Conservation (phyloP, 1,284 basidiomycete species). For the Microbotryomycetes sp. region DNA sequence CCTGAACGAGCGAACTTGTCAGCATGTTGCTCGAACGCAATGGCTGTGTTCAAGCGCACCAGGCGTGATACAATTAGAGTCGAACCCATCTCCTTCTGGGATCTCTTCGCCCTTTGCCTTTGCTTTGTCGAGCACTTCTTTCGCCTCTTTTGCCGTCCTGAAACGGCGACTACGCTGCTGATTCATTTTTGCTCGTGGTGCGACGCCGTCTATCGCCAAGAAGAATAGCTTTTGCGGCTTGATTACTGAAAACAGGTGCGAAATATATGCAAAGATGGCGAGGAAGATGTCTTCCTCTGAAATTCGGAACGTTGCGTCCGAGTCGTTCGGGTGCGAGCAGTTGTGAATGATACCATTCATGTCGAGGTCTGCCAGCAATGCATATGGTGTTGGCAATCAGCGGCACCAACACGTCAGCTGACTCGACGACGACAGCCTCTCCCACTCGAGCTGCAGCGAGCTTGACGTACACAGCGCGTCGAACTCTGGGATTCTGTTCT, state of each 20-base stretch:
- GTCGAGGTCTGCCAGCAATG: conserved; percentile 55
- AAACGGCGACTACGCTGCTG: conserved; percentile 93
- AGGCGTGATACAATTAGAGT: conserved; percentile 98
- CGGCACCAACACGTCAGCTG: too few species aligned
- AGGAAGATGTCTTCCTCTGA: conserved; percentile 97
- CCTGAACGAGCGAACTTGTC: conserved; percentile 47
- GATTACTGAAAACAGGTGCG: conserved; percentile 93
- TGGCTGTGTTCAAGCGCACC: conserved; percentile 50
- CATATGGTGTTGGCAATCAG: too few species aligned
- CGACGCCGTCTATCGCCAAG: conserved; percentile 97
- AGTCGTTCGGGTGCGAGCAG: conserved; percentile 90
- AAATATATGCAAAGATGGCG: conserved; percentile 92
- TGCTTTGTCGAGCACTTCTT: conserved; percentile 78
- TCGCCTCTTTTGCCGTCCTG: conserved; percentile 86
- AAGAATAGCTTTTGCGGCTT: conserved; percentile 75
- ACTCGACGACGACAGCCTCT: too few species aligned
- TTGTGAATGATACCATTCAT: conserved; percentile 99
- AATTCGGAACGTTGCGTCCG: conserved; percentile 87
- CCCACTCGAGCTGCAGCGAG: too few species aligned
- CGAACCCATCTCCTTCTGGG: conserved; percentile 72
- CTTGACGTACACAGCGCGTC: conserved; percentile 31
- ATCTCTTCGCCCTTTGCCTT: conserved; percentile 80
- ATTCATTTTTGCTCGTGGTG: conserved; percentile 99
- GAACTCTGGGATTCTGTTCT: conserved; percentile 90
- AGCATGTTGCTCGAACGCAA: background rate